Conservation (phyloP, 2,329 filamentous ascomycete genomes). For the Trichocomaceae sp. region DNA sequence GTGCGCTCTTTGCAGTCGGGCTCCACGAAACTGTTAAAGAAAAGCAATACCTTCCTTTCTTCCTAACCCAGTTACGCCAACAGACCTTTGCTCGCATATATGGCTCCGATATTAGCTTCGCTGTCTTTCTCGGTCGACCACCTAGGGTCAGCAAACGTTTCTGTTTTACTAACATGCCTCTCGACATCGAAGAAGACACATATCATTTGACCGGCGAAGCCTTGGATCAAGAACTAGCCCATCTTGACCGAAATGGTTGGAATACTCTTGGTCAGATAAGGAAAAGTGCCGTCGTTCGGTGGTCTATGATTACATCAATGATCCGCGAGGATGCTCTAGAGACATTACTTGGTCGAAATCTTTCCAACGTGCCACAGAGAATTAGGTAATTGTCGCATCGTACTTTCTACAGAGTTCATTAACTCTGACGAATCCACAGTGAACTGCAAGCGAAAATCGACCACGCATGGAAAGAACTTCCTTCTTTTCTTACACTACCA, state of each 20-base stretch:
- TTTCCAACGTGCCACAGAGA: slow-evolving; percentile 9
- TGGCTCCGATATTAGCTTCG: slow-evolving; percentile 13
- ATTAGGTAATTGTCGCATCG: slow-evolving; percentile 3
- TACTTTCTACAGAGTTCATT: not conserved
- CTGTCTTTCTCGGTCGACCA: slow-evolving; percentile 11
- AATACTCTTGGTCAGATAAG: slow-evolving; percentile 9
- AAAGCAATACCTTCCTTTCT: slow-evolving; percentile 6
- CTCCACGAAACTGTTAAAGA: slow-evolving; percentile 12
- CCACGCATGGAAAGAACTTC: slow-evolving; percentile 12
- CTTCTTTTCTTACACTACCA: slow-evolving; percentile 6
- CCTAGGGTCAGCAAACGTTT: slow-evolving; percentile 12
- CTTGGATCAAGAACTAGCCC: slow-evolving; percentile 2
- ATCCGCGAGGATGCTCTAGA: slow-evolving; percentile 10
- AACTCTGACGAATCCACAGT: not conserved
- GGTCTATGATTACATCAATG: slow-evolving; percentile 12
- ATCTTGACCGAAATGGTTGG: slow-evolving; percentile 10
- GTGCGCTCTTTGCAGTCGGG: slow-evolving; percentile 10
- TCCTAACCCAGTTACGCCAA: slow-evolving; percentile 8
- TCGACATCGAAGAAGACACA: slow-evolving; percentile 9
- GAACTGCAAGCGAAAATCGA: slow-evolving; percentile 9
- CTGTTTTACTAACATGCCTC: slow-evolving; percentile 11
- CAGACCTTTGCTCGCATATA: slow-evolving; percentile 13
- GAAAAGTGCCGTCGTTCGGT: slow-evolving; percentile 9
- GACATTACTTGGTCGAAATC: slow-evolving; percentile 8
- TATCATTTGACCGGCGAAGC: slow-evolving; percentile 2